Percentiles rank a stretch among this genome's conserved stretches.
Evolutionary conservation across 2,329 filamentous ascomycete species (phyloP).

Genomic region (Botrytis hyacinthi): DNA sequence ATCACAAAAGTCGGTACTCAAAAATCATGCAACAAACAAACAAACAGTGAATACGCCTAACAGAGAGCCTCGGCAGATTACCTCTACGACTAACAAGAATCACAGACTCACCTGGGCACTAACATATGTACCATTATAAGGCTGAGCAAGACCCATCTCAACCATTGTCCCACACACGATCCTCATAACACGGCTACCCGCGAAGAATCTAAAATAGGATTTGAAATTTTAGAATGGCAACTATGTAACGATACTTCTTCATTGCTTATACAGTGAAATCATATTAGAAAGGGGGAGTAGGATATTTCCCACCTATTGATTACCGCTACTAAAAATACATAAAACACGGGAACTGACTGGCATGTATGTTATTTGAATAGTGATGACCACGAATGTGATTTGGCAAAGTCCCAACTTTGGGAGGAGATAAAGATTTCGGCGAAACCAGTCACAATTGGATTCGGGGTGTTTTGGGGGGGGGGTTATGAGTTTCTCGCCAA

Average conservation of each 20-base stretch:
- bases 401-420: neutral
- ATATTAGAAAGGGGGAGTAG: neutral
- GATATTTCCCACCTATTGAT: neutral
- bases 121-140: neutral
- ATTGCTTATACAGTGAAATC: neutral
- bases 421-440: neutral
- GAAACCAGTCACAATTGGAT: neutral
- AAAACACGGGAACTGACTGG: neutral
- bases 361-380: neutral
- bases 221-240: neutral
- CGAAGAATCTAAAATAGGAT: neutral
- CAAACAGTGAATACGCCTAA: neutral
- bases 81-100: neutral
- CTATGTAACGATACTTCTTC: neutral
- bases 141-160: neutral
- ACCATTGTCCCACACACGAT: neutral
- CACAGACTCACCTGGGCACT: neutral
- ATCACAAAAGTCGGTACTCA: neutral
- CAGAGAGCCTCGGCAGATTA: neutral
- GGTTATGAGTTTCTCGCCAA: fast-evolving
- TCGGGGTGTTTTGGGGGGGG: too few species aligned
- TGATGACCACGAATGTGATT: neutral
- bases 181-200: neutral
- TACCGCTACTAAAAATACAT: neutral
- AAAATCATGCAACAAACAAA: neutral